phyloP scores from a whole-genome alignment of 805 yeast species.

The Wickerhamomyces alni region DNA sequence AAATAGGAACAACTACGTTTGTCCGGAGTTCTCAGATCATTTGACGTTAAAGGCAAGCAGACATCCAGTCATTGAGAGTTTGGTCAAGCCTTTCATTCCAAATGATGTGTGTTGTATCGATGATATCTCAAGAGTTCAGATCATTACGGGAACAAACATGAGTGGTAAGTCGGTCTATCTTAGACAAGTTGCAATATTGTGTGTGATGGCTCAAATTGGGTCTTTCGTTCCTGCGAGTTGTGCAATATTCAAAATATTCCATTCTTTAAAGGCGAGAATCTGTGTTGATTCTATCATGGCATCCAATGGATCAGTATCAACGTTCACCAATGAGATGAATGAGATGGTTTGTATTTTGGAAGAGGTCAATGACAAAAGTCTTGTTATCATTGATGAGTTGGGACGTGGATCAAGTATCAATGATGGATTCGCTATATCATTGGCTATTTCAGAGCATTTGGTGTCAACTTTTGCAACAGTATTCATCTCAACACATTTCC shows the following conservation, averaged over 20 bases:
- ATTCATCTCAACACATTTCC: conserved; percentile 41
- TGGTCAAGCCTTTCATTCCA: conserved; percentile 25
- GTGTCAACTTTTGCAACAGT: conserved; percentile 24
- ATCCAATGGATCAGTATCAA: conserved; percentile 26
- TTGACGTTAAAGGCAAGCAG: conserved; percentile 26
- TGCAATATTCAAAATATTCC: conserved; percentile 36
- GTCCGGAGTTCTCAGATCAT: conserved; percentile 32
- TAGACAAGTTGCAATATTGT: conserved; percentile 42
- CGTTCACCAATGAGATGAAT: conserved; percentile 41
- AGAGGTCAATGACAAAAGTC: conserved; percentile 24
- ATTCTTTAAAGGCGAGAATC: conserved; percentile 31
- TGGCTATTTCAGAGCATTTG: conserved; percentile 36
- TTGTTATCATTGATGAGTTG: conserved; percentile 48
- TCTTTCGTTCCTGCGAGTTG: conserved; percentile 41
- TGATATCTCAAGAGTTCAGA: conserved; percentile 35
- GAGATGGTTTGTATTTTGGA: conserved; percentile 41
- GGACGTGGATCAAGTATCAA: conserved; percentile 47
- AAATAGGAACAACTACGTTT: conserved; percentile 19
- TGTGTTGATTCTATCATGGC: conserved; percentile 25
- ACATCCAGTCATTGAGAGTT: conserved; percentile 37
- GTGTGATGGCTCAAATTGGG: conserved; percentile 54
- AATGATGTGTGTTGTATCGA: conserved; percentile 33
- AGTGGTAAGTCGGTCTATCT: conserved; percentile 59
- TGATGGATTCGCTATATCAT: conserved; percentile 49
- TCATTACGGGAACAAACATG: conserved; percentile 58